Percentiles rank a stretch among this genome's conserved stretches.
phyloP scores from a whole-genome alignment of 768 basidiomycete species.

The Lactarius evosmus region DNA sequence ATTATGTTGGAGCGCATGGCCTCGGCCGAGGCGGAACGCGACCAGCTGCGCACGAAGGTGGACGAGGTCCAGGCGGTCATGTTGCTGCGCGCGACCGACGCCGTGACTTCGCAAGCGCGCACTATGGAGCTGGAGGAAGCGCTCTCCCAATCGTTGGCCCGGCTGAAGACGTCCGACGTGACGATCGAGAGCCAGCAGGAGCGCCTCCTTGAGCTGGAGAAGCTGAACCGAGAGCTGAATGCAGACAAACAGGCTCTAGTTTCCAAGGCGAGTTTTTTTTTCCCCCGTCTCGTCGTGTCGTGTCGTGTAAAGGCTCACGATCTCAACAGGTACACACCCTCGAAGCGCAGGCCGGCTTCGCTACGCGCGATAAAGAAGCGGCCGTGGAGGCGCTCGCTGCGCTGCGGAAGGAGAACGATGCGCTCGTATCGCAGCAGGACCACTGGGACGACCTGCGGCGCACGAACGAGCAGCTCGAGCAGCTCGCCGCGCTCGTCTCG shows the following conservation, averaged over 20 bases:
- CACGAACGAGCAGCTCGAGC: conserved; percentile 69
- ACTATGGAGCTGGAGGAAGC: conserved; percentile 69
- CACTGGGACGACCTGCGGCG: conserved; percentile 77
- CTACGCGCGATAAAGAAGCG: conserved; percentile 61
- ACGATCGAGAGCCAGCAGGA: conserved; percentile 57
- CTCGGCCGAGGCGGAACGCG: conserved; percentile 61
- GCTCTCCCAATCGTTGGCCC: conserved; percentile 65
- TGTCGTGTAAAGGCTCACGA: conserved; percentile 12
- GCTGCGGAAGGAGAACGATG: conserved; percentile 60
- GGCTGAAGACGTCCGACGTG: conserved; percentile 72
- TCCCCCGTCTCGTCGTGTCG: conserved; percentile 25
- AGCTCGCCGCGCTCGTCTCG: conserved; percentile 47
- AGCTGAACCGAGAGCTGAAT: conserved; percentile 50
- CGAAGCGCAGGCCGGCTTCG: conserved; percentile 54
- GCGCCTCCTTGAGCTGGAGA: conserved; percentile 61
- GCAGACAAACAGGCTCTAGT: conserved; percentile 56
- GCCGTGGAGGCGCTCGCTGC: conserved; percentile 47
- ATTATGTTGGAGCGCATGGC: conserved; percentile 58
- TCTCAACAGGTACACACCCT: conserved; percentile 53
- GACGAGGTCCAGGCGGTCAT: conserved; percentile 50
- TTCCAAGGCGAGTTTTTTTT: conserved; percentile 49
- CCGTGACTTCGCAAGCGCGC: conserved; percentile 45
- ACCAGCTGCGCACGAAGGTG: conserved; percentile 52
- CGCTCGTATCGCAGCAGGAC: conserved; percentile 57
- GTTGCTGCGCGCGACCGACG: conserved; percentile 45